phyloP scores from a whole-genome alignment of 768 basidiomycete genomes.

The Lanmaoa pseudosensibilis region DNA sequence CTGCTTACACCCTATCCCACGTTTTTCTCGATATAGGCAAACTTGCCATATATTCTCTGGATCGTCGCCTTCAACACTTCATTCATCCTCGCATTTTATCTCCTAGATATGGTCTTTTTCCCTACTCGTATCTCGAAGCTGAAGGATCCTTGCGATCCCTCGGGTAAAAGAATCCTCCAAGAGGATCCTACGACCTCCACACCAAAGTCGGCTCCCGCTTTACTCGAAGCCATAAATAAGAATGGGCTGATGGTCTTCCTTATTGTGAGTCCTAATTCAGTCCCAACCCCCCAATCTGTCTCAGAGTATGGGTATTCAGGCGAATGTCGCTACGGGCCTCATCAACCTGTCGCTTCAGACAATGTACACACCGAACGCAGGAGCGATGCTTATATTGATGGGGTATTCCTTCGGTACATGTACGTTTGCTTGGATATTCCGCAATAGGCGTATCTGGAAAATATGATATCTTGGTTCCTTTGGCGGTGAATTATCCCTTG shows the following conservation, averaged over 20 bases:
- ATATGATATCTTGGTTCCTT: conserved; percentile 7
- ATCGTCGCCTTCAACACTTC: conserved; percentile 84
- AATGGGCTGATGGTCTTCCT: conserved; percentile 83
- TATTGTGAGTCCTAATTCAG: conserved; percentile 49
- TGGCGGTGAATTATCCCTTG: neutral
- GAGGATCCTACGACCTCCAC: conserved; percentile 23
- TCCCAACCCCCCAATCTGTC: neutral
- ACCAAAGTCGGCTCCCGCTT: conserved; percentile 37
- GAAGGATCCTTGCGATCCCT: conserved; percentile 23
- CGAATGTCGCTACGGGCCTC: conserved; percentile 83
- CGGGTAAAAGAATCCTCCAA: conserved; percentile 26
- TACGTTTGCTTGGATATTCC: conserved; percentile 59
- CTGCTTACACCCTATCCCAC: neutral
- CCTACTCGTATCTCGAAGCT: conserved; percentile 40
- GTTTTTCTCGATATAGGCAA: conserved; percentile 56
- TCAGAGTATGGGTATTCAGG: conserved; percentile 43
- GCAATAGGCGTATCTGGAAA: conserved; percentile 36
- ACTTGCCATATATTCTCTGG: conserved; percentile 88
- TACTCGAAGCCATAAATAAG: conserved; percentile 81
- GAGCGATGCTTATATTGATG: conserved; percentile 62
- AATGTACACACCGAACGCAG: conserved; percentile 65
- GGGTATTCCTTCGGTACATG: conserved; percentile 62
- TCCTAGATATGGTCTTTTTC: conserved; percentile 72
- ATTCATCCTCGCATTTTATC: conserved; percentile 78
- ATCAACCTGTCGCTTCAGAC: conserved; percentile 79